phyloP scores from a whole-genome alignment of 2,329 filamentous ascomycete genomes.

The Paradendryphiella salina region DNA sequence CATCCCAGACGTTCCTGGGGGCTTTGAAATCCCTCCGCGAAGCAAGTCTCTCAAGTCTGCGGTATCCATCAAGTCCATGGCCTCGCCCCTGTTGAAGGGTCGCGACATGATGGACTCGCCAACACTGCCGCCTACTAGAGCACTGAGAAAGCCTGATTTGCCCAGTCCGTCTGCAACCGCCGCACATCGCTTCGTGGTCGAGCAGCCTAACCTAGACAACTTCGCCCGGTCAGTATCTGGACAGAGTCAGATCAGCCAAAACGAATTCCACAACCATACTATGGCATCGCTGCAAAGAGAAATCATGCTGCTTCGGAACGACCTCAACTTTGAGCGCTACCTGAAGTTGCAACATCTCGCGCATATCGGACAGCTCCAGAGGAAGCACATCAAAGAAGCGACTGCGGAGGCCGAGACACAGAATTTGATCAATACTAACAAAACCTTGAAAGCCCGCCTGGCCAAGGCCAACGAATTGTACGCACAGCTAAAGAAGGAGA shows the following conservation, averaged over 20 bases:
- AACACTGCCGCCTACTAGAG: conserved; percentile 58
- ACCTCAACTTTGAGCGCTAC: conserved; percentile 81
- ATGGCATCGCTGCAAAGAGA: conserved; percentile 66
- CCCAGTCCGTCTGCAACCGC: conserved; percentile 20
- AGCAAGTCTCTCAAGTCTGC: conserved; percentile 48
- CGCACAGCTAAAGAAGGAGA: conserved; percentile 70
- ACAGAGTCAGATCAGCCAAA: conserved; percentile 32
- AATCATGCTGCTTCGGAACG: conserved; percentile 75
- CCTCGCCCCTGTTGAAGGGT: conserved; percentile 52
- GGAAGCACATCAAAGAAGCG: conserved; percentile 74
- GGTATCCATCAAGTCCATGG: conserved; percentile 48
- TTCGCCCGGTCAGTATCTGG: conserved; percentile 37
- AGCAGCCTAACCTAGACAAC: conserved; percentile 42
- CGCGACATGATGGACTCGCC: conserved; percentile 62
- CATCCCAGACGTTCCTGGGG: conserved; percentile 26
- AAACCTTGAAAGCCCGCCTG: conserved; percentile 70
- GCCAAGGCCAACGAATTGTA: conserved; percentile 73
- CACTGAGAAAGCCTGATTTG: conserved; percentile 30
- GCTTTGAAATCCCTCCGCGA: conserved; percentile 26
- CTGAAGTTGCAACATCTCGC: conserved; percentile 81
- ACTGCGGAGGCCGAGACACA: conserved; percentile 81
- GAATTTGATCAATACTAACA: conserved; percentile 76
- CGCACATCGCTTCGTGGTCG: conserved; percentile 23
- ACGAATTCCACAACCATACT: conserved; percentile 42
- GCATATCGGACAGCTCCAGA: conserved; percentile 77